Percentiles rank a stretch among this genome's conserved stretches.
Evolutionary conservation across 192 early-diverging fungal genomes (phyloP).

Genomic region (Podila horticola): DNA sequence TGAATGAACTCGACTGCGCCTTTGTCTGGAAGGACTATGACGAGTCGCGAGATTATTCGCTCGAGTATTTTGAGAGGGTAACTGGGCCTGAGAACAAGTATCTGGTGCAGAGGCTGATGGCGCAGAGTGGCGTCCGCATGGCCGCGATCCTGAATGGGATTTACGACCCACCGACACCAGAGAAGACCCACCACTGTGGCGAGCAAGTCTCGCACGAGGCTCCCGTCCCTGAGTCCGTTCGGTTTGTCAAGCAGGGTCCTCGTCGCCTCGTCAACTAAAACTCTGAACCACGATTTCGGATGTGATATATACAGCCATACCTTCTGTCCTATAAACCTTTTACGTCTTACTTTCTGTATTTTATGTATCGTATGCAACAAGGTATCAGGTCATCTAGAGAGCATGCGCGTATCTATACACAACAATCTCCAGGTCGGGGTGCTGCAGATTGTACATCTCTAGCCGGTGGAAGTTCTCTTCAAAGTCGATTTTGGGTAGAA

Average conservation of each 20-base stretch:
- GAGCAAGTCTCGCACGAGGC: background rate
- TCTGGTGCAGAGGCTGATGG: constrained; percentile 53
- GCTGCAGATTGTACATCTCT: background rate
- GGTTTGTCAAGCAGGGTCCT: constrained; percentile 3
- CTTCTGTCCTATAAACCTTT: background rate
- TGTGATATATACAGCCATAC: background rate
- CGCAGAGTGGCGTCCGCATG: constrained; percentile 56
- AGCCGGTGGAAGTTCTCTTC: constrained; percentile 9
- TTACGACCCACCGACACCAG: constrained; percentile 26
- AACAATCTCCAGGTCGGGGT: background rate
- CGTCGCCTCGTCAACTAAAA: background rate
- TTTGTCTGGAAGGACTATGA: constrained; percentile 53
- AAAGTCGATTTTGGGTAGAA: constrained; percentile 39
- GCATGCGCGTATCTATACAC: constrained; percentile 1
- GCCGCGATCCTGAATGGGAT: constrained; percentile 55
- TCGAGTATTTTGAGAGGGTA: constrained; percentile 46
- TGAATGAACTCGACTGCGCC: constrained; percentile 50
- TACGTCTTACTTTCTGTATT: background rate
- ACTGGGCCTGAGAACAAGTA: constrained; percentile 15
- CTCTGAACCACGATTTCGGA: background rate
- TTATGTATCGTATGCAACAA: background rate
- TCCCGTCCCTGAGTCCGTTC: background rate
- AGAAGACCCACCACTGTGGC: background rate
- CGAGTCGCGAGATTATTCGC: constrained; percentile 23
- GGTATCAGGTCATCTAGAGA: background rate